These are phyloP conservation scores for Gossypium davidsonii DNA, from an alignment of 441 rosid species.

Conservation along the genomic window DNA sequence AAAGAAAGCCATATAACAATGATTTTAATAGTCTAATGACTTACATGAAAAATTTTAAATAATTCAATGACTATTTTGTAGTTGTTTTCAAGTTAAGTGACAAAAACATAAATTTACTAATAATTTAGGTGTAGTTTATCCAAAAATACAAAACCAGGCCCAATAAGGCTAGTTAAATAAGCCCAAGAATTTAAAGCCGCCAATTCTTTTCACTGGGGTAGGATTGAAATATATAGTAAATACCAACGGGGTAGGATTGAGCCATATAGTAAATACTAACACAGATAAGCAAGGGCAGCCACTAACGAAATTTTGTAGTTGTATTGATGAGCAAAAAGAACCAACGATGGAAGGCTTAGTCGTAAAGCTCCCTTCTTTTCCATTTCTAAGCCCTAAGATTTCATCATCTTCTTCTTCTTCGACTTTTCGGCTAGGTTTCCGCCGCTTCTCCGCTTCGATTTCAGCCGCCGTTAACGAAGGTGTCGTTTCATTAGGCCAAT, in stretches of 20 bases:
- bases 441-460: constrained; percentile 24
- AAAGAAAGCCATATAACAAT: no score
- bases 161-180: neutral
- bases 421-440: constrained; percentile 22
- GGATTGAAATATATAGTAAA: neutral
- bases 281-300: neutral
- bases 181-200: constrained; percentile 1
- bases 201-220: neutral
- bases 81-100: no score
- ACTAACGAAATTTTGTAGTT: neutral
- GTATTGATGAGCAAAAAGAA: neutral
- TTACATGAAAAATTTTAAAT: no score
- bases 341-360: constrained; percentile 47
- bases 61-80: no score
- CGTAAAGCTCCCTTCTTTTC: constrained; percentile 48
- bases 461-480: constrained; percentile 33
- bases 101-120: no score
- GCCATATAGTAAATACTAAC: neutral
- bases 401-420: neutral
- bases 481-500: constrained; percentile 61
- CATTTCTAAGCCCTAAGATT: constrained; percentile 26
- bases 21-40: no score
- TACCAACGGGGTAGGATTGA: neutral
- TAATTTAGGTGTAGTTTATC: no score
- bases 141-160: neutral